Percentiles rank a stretch among this genome's conserved stretches.
phyloP scores from a whole-genome alignment of 495 filamentous ascomycete species.

The Delitschia confertaspora region DNA sequence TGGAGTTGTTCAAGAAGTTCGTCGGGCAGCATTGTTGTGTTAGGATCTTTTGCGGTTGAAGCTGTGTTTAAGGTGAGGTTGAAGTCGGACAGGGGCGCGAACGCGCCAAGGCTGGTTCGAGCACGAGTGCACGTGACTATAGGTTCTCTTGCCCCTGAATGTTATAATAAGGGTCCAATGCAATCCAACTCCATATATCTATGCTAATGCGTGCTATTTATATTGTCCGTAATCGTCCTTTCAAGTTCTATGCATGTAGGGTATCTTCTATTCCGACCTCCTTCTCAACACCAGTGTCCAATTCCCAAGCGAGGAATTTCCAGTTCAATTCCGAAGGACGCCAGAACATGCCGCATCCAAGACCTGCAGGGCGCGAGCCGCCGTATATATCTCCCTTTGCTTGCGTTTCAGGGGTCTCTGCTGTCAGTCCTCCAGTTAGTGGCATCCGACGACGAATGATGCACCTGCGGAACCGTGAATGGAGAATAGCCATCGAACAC shows the following conservation, averaged over 20 bases:
- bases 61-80: constrained; percentile 1
- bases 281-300: constrained; percentile 20
- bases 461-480: constrained; percentile 76
- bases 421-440: constrained; percentile 51
- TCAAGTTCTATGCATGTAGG: constrained; percentile 2
- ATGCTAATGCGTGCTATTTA: not conserved
- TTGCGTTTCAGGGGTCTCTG: constrained; percentile 28
- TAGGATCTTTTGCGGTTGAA: not conserved
- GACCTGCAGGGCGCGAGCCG: constrained; percentile 29
- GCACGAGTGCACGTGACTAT: not conserved
- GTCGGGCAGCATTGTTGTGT: constrained; percentile 27
- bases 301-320: constrained; percentile 82
- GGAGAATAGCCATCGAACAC: constrained; percentile 91
- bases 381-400: constrained; percentile 3
- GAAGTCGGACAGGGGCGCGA: not conserved
- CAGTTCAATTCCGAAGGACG: constrained; percentile 80
- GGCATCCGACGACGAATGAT: constrained; percentile 64
- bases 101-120: constrained; percentile 3
- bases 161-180: not conserved
- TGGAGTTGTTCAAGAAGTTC: constrained; percentile 26
- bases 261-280: constrained; percentile 1
- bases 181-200: constrained; percentile 2
- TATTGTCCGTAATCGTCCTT: not conserved
- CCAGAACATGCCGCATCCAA: constrained; percentile 82
- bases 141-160: not conserved